Base-by-base conservation (phyloP, 129 eudicot genomes). In the Escallonia herrerae region DNA sequence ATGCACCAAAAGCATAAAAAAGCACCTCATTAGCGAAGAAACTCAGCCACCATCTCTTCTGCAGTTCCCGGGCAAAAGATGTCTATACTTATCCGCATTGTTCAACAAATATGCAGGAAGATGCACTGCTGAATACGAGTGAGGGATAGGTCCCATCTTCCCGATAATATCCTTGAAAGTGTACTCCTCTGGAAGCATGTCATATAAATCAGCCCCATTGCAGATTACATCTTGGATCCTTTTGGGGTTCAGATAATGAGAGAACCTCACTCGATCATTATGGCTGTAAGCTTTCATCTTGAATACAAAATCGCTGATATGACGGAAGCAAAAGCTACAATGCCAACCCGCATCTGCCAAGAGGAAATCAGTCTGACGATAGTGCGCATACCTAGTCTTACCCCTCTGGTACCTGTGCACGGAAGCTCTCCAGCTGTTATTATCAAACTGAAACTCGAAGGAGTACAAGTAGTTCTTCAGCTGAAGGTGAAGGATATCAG, bases 261-360 rank as follows among this genome's bases (percentile, higher is more conserved):
- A 80, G 68, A 84, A 84, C 42, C 88, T 77, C 49, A 84, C 84
- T 45, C 95, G 65, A 69, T 87, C 95, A 4, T 71, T 77, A 67
- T 84, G 95, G 65, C 95, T 87, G 59, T 87, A 87, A 42, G 90
- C 95, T 62, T 84, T 87, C 95, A 87, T 87, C 78, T 87, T 84
- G 82, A 84, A 87, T 68, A 87, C 71, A 62, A 87, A 87, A 60
- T 87, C 95, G 40, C 78, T 79, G 33, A 87, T 84, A 43, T 66
- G 52, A 10, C 90, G 79, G 51, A 87, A 87, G 60, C 95, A 87
- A 60, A 87, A 87, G 83, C 95, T 87, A 64, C 90, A 87, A 65
- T 87, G 95, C 95, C 90, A 87, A 3, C 95, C 95, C 0, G 95
- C 65, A 72, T 87, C 95, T 14, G 95, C 76, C 62, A 87, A 69